phyloP scores from a whole-genome alignment of 495 filamentous ascomycete species.

The Penicillium mononematosum region DNA sequence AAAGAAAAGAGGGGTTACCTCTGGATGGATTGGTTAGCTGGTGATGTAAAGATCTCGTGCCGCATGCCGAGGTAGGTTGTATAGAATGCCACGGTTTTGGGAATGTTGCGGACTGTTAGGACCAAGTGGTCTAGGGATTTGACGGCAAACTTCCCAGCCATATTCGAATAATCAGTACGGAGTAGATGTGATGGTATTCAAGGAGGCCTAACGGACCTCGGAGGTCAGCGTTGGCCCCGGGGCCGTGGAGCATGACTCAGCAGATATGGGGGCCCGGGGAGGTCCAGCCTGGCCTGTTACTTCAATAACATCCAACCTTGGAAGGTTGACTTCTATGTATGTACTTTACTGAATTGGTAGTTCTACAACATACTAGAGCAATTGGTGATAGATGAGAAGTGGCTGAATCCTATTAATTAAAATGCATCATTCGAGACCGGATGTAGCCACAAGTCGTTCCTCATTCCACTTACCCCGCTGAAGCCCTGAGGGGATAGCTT shows the following conservation, averaged over 20 bases:
- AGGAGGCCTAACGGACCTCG: background rate
- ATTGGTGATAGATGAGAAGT: background rate
- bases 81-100: slow-evolving; percentile 48
- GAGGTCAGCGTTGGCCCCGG: background rate
- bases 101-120: slow-evolving; percentile 49
- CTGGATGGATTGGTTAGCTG: slow-evolving; percentile 29
- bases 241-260: slow-evolving; percentile 1
- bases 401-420: background rate
- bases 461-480: slow-evolving; percentile 1
- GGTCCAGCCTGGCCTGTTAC: background rate
- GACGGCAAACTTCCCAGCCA: slow-evolving; percentile 31
- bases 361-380: background rate
- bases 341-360: background rate
- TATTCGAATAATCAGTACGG: background rate
- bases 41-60: slow-evolving; percentile 43
- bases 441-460: background rate
- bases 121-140: slow-evolving; percentile 54
- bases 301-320: background rate
- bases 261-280: background rate
- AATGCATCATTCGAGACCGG: background rate
- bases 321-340: background rate
- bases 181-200: background rate
- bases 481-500: background rate
- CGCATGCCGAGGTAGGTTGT: slow-evolving; percentile 50
- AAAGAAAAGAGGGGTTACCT: slow-evolving; percentile 19